Base-by-base conservation (phyloP, 305 asterid genomes). In the Fraxinus baroniana region DNA sequence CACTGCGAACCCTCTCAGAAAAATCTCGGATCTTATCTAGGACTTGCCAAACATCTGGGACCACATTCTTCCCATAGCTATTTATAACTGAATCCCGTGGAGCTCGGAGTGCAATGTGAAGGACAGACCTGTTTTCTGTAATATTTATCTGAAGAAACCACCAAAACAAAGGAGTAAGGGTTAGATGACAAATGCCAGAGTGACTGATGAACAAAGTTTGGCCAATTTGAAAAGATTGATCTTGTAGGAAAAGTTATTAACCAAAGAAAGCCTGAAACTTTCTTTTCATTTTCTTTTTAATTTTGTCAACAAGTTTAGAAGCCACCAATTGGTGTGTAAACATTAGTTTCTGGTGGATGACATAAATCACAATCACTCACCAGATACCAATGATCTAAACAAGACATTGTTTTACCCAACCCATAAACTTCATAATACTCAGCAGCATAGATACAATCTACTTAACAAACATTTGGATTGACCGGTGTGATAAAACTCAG, bases 1-100 rank as follows among this genome's bases (percentile, higher is more conserved):
- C 98, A 88, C 91, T 93, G 90, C 99, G 99, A 84, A 97, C 86
- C 83, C 90, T 93, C 78, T 93, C 97, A 17, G 99, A 94, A 89
- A 97, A 97, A 82, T 94, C 92, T 84, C 85, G 88, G 87, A 97
- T 97, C 91, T 94, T 97, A 86, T 97, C 97, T 78, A 94, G 97
- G 80, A 97, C 99, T 84, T 91, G 90, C 99, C 99, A 97, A 80
- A 97, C 98, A 90, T 97, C 98, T 64, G 96, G 93, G 74, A 97
- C 98, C 89, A 97, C 98, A 84, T 97, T 94, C 93, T 94, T 94
- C 87, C 98, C 98, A 77, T 97, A 98, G 87, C 94, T 87, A 81
- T 92, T 88, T 84, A 97, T 89, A 44, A 91, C 90, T 17, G 96
- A 88, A 88, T 86, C 97, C 88, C 94, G 89, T 12, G 99, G 90